These are phyloP conservation scores for Cercospora sesami DNA, from an alignment of 2,329 filamentous ascomycete species.

Conservation along the genomic window DNA sequence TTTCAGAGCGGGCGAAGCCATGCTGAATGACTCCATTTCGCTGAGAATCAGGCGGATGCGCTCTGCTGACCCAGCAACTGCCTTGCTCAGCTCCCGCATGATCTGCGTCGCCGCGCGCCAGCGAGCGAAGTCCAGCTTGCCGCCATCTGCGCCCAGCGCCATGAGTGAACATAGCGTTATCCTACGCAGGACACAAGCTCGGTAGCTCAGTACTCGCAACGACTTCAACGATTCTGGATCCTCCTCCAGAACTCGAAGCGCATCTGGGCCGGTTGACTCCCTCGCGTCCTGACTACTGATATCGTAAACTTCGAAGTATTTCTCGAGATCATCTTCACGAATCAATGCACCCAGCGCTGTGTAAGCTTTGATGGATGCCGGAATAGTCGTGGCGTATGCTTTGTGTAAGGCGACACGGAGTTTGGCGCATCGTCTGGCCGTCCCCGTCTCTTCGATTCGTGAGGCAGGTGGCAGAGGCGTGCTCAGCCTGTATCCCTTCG, in stretches of 20 bases:
- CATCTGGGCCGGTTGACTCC: slow-evolving; percentile 52
- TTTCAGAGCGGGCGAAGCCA: slow-evolving; percentile 56
- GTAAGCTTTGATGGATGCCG: slow-evolving; percentile 70
- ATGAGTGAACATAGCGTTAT: slow-evolving; percentile 86
- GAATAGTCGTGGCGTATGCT: slow-evolving; percentile 68
- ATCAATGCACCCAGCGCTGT: slow-evolving; percentile 69
- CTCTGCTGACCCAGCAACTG: slow-evolving; percentile 63
- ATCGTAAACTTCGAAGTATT: slow-evolving; percentile 75
- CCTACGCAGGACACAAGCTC: slow-evolving; percentile 77
- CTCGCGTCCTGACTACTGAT: slow-evolving; percentile 50
- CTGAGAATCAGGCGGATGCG: slow-evolving; percentile 68
- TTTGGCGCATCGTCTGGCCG: slow-evolving; percentile 72
- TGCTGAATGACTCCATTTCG: slow-evolving; percentile 67
- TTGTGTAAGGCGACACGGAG: slow-evolving; percentile 74
- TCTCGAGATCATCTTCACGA: slow-evolving; percentile 79
- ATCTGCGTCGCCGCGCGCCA: slow-evolving; percentile 79
- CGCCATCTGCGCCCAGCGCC: slow-evolving; percentile 78
- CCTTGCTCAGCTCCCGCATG: slow-evolving; percentile 64
- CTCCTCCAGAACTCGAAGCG: slow-evolving; percentile 64
- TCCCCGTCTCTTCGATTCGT: slow-evolving; percentile 74
- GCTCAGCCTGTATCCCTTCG: slow-evolving; percentile 86
- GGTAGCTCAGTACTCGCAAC: slow-evolving; percentile 64
- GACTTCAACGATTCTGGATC: slow-evolving; percentile 77
- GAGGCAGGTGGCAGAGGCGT: slow-evolving; percentile 89
- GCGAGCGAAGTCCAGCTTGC: slow-evolving; percentile 71